Base-by-base conservation (phyloP, 306 rosid species). In the Quercus wislizeni region DNA sequence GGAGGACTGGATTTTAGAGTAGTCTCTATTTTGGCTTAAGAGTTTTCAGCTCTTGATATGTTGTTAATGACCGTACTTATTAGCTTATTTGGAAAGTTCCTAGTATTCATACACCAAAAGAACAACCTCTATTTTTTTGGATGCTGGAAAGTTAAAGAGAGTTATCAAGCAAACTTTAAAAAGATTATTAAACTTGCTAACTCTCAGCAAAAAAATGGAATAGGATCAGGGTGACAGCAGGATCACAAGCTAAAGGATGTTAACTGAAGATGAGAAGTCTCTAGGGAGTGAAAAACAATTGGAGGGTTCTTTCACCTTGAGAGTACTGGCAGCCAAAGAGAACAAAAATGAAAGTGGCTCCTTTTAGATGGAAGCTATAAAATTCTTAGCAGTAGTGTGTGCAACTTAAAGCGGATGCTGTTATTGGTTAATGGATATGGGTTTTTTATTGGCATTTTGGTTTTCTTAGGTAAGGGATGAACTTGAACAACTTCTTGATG, bases 401-500 rank as follows among this genome's bases (percentile, higher is more conserved):
- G 11, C n/a, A 55, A 69, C 74, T 54, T 33, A 69, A 57, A 69
- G 58, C 59, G 43, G 51, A 68, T 11, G 25, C 56, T 52, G 18
- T 30, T 61, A 61, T 61, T 30, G 70, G 41, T 64, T 5, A 28
- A 28, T 62, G 19, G 28, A 6, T 27, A 25, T 2, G 20, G 28
- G 15, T 27, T 27, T 68, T 35, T 68, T 23, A 68, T 35, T 69
- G 17, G 73, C 18, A 13, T 54, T 31, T 43, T 30, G 25, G 31
- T 59, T 33, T 74, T 77, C 59, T 74, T 79, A 92, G 97, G 88
- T 92, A 49, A 89, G 96, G 74, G 97, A 92, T 57, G 97, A 90
- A 81, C 85, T 90, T 18, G 97, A 92, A 82, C 93, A 88, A 76
- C 89, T 92, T 80, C 96, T 92, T 21, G 96, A 92, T 52, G 97